These are phyloP conservation scores for Ophiocordyceps camponoti-rufipedis DNA, from an alignment of 2,329 filamentous ascomycete species.

Conservation along the genomic window DNA sequence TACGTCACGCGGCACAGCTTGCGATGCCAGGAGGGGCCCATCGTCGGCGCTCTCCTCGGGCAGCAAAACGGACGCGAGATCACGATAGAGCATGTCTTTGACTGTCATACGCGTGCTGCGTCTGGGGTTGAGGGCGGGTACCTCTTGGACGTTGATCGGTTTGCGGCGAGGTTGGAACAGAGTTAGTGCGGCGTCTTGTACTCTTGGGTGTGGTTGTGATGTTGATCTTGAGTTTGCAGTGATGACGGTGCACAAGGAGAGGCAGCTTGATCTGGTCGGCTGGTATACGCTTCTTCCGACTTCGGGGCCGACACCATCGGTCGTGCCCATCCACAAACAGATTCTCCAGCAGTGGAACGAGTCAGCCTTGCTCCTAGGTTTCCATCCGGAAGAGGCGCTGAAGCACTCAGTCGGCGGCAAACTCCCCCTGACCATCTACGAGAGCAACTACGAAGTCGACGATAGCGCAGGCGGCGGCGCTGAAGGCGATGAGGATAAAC, in stretches of 20 bases:
- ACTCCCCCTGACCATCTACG: slow-evolving; percentile 80
- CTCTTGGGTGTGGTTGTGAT: neutral
- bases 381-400: slow-evolving; percentile 50
- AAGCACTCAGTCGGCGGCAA: slow-evolving; percentile 49
- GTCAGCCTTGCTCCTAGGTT: slow-evolving; percentile 70
- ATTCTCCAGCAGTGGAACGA: slow-evolving; percentile 64
- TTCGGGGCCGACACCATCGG: slow-evolving; percentile 50
- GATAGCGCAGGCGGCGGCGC: slow-evolving; percentile 20
- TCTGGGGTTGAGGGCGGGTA: slow-evolving; percentile 33
- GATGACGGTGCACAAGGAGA: slow-evolving; percentile 73
- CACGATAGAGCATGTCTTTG: slow-evolving; percentile 85
- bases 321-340: slow-evolving; percentile 60
- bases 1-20: slow-evolving; percentile 85
- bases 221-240: slow-evolving; percentile 30
- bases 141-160: slow-evolving; percentile 52
- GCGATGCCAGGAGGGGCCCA: slow-evolving; percentile 53
- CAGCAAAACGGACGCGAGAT: slow-evolving; percentile 82
- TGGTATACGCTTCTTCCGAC: slow-evolving; percentile 72
- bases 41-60: slow-evolving; percentile 77
- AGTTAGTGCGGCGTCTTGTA: slow-evolving; percentile 29
- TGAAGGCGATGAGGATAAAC: slow-evolving; percentile 44
- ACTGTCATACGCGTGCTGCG: slow-evolving; percentile 42
- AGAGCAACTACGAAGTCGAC: slow-evolving; percentile 63
- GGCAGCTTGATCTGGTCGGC: slow-evolving; percentile 70
- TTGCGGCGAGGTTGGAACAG: slow-evolving; percentile 61